phyloP scores from a whole-genome alignment of 192 early-diverging fungal species.

The Coemansia sp. region DNA sequence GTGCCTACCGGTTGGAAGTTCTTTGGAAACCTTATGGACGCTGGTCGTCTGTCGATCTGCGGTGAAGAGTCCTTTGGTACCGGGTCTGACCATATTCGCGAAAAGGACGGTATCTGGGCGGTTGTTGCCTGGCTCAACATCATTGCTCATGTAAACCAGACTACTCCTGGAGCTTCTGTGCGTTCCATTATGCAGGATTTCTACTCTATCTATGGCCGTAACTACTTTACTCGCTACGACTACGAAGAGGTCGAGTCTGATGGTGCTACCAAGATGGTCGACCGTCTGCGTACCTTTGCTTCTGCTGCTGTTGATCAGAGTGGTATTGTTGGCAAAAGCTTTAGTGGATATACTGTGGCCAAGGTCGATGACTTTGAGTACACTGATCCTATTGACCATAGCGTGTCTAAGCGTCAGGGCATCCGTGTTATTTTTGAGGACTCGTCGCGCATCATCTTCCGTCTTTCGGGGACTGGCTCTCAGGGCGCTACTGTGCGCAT shows the following conservation, averaged over 20 bases:
- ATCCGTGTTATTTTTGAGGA: slow-evolving; percentile 90
- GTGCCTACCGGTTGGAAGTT: slow-evolving; percentile 96
- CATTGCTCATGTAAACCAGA: slow-evolving; percentile 72
- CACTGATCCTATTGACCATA: slow-evolving; percentile 88
- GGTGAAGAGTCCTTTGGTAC: slow-evolving; percentile 99
- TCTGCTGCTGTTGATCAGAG: slow-evolving; percentile 29
- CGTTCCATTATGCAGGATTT: slow-evolving; percentile 81
- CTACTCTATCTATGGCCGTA: slow-evolving; percentile 85
- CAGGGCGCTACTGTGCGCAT: slow-evolving; percentile 95
- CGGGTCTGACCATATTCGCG: slow-evolving; percentile 97
- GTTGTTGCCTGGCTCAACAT: slow-evolving; percentile 97
- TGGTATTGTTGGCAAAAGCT: slow-evolving; percentile 62
- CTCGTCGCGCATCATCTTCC: slow-evolving; percentile 88
- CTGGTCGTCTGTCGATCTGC: slow-evolving; percentile 88
- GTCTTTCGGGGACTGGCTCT: slow-evolving; percentile 91
- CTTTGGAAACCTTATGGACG: slow-evolving; percentile 99
- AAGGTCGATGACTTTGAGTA: slow-evolving; percentile 93
- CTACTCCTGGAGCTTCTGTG: slow-evolving; percentile 60
- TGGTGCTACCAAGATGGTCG: slow-evolving; percentile 78
- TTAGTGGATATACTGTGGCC: slow-evolving; percentile 51
- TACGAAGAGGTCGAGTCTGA: slow-evolving; percentile 92
- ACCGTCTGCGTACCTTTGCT: slow-evolving; percentile 64
- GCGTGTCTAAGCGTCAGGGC: slow-evolving; percentile 85
- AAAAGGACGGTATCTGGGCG: slow-evolving; percentile 99
- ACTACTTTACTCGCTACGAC: slow-evolving; percentile 97